These are phyloP conservation scores for Cornus suecica DNA, from an alignment of 148 eudicot genomes.

Conservation along the genomic window DNA sequence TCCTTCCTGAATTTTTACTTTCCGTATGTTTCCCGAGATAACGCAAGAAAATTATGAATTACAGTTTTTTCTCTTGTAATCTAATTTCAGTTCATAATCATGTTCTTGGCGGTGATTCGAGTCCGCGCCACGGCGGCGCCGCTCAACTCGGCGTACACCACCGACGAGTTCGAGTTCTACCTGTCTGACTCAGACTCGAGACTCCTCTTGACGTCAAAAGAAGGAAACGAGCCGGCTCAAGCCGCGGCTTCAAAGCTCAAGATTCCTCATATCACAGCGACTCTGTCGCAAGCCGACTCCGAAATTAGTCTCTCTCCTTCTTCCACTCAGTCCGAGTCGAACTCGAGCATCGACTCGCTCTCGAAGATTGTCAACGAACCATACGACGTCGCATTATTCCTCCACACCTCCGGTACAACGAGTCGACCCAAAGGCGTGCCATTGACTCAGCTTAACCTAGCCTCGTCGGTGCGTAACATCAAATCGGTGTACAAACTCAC, in stretches of 20 bases:
- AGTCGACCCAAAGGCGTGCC: conserved; percentile 98
- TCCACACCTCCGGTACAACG: conserved; percentile 98
- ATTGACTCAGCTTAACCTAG: conserved; percentile 64
- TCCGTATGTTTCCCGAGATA: background rate
- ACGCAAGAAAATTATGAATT: background rate
- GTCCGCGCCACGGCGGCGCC: conserved; percentile 87
- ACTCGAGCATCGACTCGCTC: conserved; percentile 14
- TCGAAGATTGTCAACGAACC: conserved; percentile 50
- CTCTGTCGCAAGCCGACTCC: conserved; percentile 31
- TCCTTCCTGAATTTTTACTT: background rate
- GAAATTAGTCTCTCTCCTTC: conserved; percentile 41
- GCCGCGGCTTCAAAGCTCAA: conserved; percentile 60
- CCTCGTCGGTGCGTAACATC: conserved; percentile 69
- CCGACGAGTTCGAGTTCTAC: conserved; percentile 90
- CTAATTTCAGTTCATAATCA: conserved; percentile 62
- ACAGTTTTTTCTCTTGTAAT: background rate
- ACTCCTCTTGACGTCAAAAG: conserved; percentile 57
- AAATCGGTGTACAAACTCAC: conserved; percentile 63
- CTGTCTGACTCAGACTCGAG: conserved; percentile 84
- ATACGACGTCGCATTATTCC: conserved; percentile 66
- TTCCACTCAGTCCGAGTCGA: conserved; percentile 19
- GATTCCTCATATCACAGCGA: conserved; percentile 54
- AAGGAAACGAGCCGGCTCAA: conserved; percentile 72
- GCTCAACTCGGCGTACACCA: conserved; percentile 76
- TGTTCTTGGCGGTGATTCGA: conserved; percentile 83